Percentiles rank a stretch among this genome's conserved stretches.
phyloP scores from a whole-genome alignment of 2,329 filamentous ascomycete species.

The Curvularia sp. region DNA sequence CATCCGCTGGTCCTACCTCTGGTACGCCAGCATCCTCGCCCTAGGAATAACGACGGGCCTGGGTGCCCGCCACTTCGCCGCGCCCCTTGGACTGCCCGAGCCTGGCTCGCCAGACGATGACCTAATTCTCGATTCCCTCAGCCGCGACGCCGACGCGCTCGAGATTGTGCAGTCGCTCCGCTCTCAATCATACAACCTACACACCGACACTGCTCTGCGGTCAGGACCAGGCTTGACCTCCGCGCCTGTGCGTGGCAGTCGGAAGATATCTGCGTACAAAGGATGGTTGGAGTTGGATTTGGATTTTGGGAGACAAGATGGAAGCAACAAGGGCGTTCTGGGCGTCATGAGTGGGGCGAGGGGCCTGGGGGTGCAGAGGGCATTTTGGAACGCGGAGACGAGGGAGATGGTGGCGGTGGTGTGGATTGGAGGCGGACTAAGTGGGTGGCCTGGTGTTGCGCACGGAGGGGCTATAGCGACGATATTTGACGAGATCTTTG shows the following conservation, averaged over 20 bases:
- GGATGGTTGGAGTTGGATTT: slow-evolving; percentile 45
- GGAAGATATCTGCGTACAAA: slow-evolving; percentile 26
- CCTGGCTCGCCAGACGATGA: slow-evolving; percentile 43
- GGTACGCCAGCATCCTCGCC: slow-evolving; percentile 42
- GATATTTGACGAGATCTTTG: slow-evolving; percentile 72
- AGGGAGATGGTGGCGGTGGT: slow-evolving; percentile 69
- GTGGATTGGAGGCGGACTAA: slow-evolving; percentile 69
- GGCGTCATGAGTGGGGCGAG: slow-evolving; percentile 47
- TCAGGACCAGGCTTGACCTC: slow-evolving; percentile 20
- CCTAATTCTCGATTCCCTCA: slow-evolving; percentile 36
- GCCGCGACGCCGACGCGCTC: slow-evolving; percentile 39
- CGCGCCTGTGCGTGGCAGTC: background rate
- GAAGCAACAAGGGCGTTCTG: slow-evolving; percentile 38
- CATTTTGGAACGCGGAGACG: slow-evolving; percentile 68
- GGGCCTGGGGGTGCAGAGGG: slow-evolving; percentile 61
- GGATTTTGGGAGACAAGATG: slow-evolving; percentile 28
- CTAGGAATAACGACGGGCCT: slow-evolving; percentile 37
- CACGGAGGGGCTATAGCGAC: slow-evolving; percentile 76
- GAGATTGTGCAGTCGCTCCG: slow-evolving; percentile 45
- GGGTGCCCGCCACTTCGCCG: slow-evolving; percentile 35
- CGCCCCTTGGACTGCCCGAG: slow-evolving; percentile 34
- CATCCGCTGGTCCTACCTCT: slow-evolving; percentile 42
- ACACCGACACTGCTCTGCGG: slow-evolving; percentile 32
- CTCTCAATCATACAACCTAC: slow-evolving; percentile 36
- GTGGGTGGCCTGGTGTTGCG: slow-evolving; percentile 74